Evolutionary conservation across 805 yeast species (phyloP).

Genomic region (Candida koratica): DNA sequence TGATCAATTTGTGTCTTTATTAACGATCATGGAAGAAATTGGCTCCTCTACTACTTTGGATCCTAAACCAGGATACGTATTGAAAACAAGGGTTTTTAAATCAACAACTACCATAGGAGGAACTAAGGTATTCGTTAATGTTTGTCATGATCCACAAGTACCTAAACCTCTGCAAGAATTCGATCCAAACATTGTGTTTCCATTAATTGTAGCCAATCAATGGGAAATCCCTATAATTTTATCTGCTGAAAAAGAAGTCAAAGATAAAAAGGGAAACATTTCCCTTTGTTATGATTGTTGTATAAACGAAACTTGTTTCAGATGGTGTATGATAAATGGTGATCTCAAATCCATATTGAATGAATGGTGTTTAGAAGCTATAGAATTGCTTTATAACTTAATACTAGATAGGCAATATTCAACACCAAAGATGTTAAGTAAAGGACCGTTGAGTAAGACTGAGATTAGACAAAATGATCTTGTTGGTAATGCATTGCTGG

Average conservation of each 20-base stretch:
- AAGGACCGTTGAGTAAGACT: constrained; percentile 56
- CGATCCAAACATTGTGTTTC: constrained; percentile 55
- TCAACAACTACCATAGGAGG: constrained; percentile 20
- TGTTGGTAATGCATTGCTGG: constrained; percentile 31
- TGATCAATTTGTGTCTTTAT: constrained; percentile 1
- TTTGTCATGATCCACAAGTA: constrained; percentile 62
- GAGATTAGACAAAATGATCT: constrained; percentile 45
- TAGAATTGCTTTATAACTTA: constrained; percentile 51
- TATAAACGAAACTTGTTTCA: constrained; percentile 57
- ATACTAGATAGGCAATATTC: constrained; percentile 59
- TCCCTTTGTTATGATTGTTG: constrained; percentile 79
- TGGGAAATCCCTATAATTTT: constrained; percentile 87
- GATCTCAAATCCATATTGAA: constrained; percentile 63
- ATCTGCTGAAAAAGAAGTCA: constrained; percentile 50
- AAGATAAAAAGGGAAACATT: constrained; percentile 65
- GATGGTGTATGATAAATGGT: constrained; percentile 54
- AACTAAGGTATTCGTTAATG: constrained; percentile 72
- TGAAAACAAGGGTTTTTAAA: constrained; percentile 54
- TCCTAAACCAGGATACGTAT: constrained; percentile 71
- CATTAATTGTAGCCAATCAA: constrained; percentile 59
- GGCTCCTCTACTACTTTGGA: constrained; percentile 22
- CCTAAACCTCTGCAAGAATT: constrained; percentile 59
- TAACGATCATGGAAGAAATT: constrained; percentile 12
- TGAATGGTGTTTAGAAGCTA: constrained; percentile 82
- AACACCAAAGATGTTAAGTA: constrained; percentile 67